A percentile compares a stretch with the other conserved stretches of the same genome.
Conservation (phyloP, 108 stramenopile species). For the Discostella stelligeroides region DNA sequence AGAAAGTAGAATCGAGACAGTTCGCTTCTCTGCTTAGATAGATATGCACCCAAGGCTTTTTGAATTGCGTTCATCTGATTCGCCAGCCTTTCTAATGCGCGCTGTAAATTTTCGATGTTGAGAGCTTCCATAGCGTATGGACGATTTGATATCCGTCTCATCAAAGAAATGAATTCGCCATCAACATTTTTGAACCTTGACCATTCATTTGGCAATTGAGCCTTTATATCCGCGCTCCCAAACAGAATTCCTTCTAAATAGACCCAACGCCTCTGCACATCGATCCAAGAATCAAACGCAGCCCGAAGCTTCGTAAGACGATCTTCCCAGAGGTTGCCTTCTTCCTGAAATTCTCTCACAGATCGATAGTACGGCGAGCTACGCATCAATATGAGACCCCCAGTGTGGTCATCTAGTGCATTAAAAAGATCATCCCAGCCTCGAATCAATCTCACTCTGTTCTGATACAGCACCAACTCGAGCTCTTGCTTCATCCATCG, state of each 20-base stretch:
- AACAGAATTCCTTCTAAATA: slow-evolving; percentile 97
- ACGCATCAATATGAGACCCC: slow-evolving; percentile 91
- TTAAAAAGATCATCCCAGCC: slow-evolving; percentile 97
- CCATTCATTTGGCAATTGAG: slow-evolving; percentile 95
- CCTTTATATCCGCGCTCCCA: slow-evolving; percentile 94
- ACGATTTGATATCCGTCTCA: slow-evolving; percentile 86
- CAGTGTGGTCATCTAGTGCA: slow-evolving; percentile 95
- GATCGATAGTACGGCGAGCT: slow-evolving; percentile 92
- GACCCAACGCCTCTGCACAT: slow-evolving; percentile 97
- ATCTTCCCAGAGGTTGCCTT: slow-evolving; percentile 94
- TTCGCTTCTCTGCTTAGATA: slow-evolving; percentile 93
- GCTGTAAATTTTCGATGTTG: slow-evolving; percentile 90
- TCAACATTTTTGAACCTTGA: slow-evolving; percentile 96
- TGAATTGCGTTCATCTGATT: slow-evolving; percentile 93
- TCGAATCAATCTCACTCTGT: slow-evolving; percentile 90
- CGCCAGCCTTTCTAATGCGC: slow-evolving; percentile 89
- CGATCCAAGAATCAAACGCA: slow-evolving; percentile 96
- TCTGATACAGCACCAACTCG: slow-evolving; percentile 93
- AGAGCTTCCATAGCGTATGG: slow-evolving; percentile 90
- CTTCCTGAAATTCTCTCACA: slow-evolving; percentile 96
- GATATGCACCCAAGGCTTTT: slow-evolving; percentile 95
- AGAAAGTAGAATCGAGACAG: slow-evolving; percentile 99
- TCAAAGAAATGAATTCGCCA: slow-evolving; percentile 90
- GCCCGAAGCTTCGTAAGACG: slow-evolving; percentile 87
- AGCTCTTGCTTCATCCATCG: slow-evolving; percentile 94